Conservation (phyloP, 495 filamentous ascomycete genomes). For the Hypoxylon lienhwacheense region DNA sequence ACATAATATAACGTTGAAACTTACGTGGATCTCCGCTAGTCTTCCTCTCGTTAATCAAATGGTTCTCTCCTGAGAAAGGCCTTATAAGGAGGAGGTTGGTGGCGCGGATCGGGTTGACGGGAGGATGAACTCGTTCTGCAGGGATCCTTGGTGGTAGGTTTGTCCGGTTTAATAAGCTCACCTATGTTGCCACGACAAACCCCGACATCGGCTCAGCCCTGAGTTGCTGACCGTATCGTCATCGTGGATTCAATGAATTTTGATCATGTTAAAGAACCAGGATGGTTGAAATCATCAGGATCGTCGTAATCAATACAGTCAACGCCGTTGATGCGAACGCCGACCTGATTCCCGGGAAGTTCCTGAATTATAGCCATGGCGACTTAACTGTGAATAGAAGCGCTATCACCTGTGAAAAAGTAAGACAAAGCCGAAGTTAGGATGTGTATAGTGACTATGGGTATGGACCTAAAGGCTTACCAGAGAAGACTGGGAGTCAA, state of each 20-base stretch:
- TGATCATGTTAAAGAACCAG: conserved; percentile 1
- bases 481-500: too few relatives aligned
- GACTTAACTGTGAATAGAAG: neutral
- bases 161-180: too few relatives aligned
- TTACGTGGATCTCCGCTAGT: conserved; percentile 25
- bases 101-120: conserved; percentile 35
- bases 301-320: conserved; percentile 35
- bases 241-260: conserved; percentile 42
- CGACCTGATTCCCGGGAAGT: conserved; percentile 31
- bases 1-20: neutral
- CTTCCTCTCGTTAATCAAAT: conserved; percentile 30
- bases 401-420: too few relatives aligned
- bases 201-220: too few relatives aligned
- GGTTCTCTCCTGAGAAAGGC: conserved; percentile 14
- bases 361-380: conserved; percentile 39
- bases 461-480: too few relatives aligned
- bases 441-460: too few relatives aligned
- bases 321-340: conserved; percentile 20
- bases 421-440: neutral
- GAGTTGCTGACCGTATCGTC: conserved; percentile 34
- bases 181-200: too few relatives aligned
- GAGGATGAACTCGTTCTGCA: conserved; percentile 40
- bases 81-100: conserved; percentile 10
- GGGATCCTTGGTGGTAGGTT: conserved; percentile 31
- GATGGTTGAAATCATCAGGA: conserved; percentile 12